Conservation (phyloP, 2,329 filamentous ascomycete genomes). For the Thelonectria rubi region DNA sequence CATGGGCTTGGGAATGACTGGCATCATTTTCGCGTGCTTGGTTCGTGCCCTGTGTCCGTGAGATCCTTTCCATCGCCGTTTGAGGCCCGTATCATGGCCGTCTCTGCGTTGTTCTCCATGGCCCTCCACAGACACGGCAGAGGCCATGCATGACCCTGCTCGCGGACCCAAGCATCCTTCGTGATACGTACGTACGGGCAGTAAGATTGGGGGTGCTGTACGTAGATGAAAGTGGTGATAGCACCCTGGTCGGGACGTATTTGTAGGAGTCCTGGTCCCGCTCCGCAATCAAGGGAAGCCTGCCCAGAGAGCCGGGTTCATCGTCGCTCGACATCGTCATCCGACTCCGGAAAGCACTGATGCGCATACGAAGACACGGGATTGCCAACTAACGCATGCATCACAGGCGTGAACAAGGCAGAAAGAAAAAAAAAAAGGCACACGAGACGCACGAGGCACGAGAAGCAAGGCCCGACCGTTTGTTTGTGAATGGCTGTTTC, state of each 20-base stretch:
- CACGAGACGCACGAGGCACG: conserved; percentile 4
- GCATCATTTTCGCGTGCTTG: neutral
- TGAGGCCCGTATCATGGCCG: neutral
- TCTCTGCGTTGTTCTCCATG: neutral
- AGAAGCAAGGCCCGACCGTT: conserved; percentile 2
- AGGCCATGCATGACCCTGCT: conserved; percentile 3
- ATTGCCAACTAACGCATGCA: conserved; percentile 7
- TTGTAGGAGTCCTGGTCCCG: conserved; percentile 14
- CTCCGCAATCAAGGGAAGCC: conserved; percentile 14
- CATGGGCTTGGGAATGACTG: neutral
- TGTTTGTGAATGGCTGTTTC: conserved; percentile 4
- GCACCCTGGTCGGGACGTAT: conserved; percentile 9
- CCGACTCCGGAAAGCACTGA: neutral
- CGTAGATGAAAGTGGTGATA: conserved; percentile 7
- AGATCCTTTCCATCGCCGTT: neutral
- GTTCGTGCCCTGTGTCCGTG: neutral
- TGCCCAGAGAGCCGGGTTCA: conserved; percentile 6
- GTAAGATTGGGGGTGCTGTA: conserved; percentile 1
- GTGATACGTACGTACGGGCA: neutral
- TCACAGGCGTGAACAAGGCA: neutral
- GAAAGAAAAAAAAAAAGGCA: conserved; percentile 3
- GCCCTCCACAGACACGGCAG: conserved; percentile 1
- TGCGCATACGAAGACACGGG: conserved; percentile 6
- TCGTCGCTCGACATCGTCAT: conserved; percentile 3
- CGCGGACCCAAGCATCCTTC: neutral